Evolutionary conservation across 805 yeast genomes (phyloP).

Genomic region (Sugiyamaella boreocaroliniensis): DNA sequence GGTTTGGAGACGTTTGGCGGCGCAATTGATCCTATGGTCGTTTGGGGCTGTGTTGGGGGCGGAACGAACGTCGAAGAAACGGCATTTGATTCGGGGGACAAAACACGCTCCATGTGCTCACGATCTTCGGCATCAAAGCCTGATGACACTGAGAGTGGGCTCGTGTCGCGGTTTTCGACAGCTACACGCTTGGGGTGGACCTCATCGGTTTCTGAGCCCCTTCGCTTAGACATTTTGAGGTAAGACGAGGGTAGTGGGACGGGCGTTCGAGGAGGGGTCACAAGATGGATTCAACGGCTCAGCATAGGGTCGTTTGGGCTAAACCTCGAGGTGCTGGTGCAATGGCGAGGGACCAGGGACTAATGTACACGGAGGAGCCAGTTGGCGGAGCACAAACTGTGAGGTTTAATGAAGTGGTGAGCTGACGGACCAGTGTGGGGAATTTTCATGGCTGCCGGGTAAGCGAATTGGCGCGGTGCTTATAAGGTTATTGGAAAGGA

Average conservation of each 20-base stretch:
- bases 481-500: not conserved
- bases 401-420: too few species aligned
- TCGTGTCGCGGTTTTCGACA: conserved; percentile 7
- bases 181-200: conserved; percentile 11
- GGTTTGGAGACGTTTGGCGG: not conserved
- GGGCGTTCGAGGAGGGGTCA: not conserved
- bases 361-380: not conserved
- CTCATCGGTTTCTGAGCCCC: conserved; percentile 8
- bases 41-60: not conserved
- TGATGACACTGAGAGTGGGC: conserved; percentile 7
- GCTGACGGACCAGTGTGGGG: not conserved
- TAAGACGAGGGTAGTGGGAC: not conserved
- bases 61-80: too few species aligned
- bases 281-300: not conserved
- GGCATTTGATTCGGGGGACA: too few species aligned
- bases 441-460: not conserved
- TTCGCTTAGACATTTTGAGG: conserved; percentile 5
- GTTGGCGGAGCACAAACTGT: not conserved
- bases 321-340: not conserved
- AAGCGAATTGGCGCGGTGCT: not conserved
- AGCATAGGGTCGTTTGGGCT: too few species aligned
- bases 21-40: not conserved
- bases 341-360: not conserved
- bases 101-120: not conserved
- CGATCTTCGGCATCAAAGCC: conserved; percentile 8